Percentiles rank a stretch among this genome's conserved stretches.
Conservation (phyloP, 2,329 filamentous ascomycete species). For the Hypoxylon sp. region DNA sequence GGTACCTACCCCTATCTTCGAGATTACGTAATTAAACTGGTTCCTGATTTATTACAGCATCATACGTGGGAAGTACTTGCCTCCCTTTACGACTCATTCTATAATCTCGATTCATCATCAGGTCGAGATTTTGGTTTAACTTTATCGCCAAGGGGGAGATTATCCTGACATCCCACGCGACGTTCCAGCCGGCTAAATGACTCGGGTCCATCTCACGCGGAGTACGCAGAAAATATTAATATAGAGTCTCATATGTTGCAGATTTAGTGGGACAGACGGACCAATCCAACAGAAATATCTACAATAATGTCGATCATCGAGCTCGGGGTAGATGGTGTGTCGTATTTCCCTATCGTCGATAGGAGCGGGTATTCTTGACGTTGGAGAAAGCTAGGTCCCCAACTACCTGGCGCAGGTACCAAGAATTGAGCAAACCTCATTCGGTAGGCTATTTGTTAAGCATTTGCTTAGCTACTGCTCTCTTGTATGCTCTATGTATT, state of each 20-base stretch:
- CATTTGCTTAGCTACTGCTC: conserved; percentile 12
- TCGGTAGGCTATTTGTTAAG: conserved; percentile 39
- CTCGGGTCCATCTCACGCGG: conserved; percentile 14
- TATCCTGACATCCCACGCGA: conserved; percentile 11
- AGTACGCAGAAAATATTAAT: conserved; percentile 22
- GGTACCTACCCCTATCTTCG: no score
- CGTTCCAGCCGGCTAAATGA: conserved; percentile 35
- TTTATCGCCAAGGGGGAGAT: neutral
- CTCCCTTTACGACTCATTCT: neutral
- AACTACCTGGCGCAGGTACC: conserved; percentile 9
- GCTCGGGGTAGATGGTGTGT: neutral
- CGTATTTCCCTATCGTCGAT: conserved; percentile 17
- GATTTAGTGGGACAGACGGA: conserved; percentile 8
- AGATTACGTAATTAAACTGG: no score
- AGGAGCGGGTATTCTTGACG: conserved; percentile 16
- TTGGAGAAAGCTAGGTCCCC: conserved; percentile 10
- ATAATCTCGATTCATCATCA: neutral
- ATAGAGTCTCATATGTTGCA: conserved; percentile 11
- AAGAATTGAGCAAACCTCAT: conserved; percentile 21
- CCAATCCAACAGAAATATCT: neutral
- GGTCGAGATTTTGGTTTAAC: neutral
- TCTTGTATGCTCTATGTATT: neutral
- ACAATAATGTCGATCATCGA: conserved; percentile 19
- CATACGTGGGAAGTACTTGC: neutral
- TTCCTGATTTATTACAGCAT: no score